A percentile compares a stretch with the other conserved stretches of the same genome.
Evolutionary conservation across 192 early-diverging fungal genomes (phyloP).

Genomic region (Backusella psychrophila): DNA sequence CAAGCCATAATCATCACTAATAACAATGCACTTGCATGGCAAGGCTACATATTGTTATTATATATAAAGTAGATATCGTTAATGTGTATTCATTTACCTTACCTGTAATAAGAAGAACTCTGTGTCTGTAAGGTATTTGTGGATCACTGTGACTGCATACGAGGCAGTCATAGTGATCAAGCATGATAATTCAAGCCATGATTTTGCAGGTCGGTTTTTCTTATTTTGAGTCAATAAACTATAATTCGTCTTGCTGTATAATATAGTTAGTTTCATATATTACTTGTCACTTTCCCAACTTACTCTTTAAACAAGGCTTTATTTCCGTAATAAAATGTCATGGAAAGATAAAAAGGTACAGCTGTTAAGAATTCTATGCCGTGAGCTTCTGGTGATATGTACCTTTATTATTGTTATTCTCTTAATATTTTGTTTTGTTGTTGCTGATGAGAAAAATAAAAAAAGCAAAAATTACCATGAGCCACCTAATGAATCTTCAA

Average conservation of each 20-base stretch:
- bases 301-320: slow-evolving; percentile 19
- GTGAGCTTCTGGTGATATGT: slow-evolving; percentile 49
- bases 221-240: background rate
- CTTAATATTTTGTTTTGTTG: background rate
- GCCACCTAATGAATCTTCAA: slow-evolving; percentile 19
- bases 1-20: slow-evolving; percentile 44
- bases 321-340: slow-evolving; percentile 37
- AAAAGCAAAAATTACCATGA: slow-evolving; percentile 11
- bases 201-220: slow-evolving; percentile 1
- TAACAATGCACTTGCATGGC: slow-evolving; percentile 47
- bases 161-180: slow-evolving; percentile 32
- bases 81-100: background rate
- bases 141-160: slow-evolving; percentile 33
- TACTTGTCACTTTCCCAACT: background rate
- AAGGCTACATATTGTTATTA: slow-evolving; percentile 30
- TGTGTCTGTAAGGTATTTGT: slow-evolving; percentile 40
- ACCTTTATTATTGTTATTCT: slow-evolving; percentile 31
- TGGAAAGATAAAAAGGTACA: slow-evolving; percentile 33
- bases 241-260: background rate
- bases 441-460: background rate
- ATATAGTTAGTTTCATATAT: background rate
- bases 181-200: slow-evolving; percentile 16
- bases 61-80: background rate
- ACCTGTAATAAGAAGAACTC: slow-evolving; percentile 42
- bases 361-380: slow-evolving; percentile 43